phyloP scores from a whole-genome alignment of 768 basidiomycete genomes.

The Symmetrospora coprosmae region DNA sequence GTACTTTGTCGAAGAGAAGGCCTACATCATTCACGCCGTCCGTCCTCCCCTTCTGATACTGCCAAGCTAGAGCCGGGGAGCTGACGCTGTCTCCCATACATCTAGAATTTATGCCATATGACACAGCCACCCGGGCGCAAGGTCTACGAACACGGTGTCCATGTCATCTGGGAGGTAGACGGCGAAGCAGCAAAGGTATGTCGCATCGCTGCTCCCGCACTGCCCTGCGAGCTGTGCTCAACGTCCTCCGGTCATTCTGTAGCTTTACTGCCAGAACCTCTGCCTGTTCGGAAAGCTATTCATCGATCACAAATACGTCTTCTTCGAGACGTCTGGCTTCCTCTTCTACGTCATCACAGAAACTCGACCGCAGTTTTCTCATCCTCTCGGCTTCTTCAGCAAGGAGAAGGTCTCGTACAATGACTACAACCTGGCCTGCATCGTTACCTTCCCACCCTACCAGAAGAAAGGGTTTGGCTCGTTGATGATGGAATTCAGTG shows the following conservation, averaged over 20 bases:
- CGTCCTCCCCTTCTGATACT: constrained; percentile 29
- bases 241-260: neutral
- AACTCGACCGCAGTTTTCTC: constrained; percentile 59
- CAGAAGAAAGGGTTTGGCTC: constrained; percentile 81
- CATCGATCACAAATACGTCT: constrained; percentile 91
- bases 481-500: constrained; percentile 96
- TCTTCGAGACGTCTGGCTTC: constrained; percentile 58
- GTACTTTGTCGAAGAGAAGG: constrained; percentile 64
- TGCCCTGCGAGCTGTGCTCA: neutral
- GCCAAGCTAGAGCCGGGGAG: constrained; percentile 15
- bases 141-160: constrained; percentile 78
- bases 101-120: constrained; percentile 53
- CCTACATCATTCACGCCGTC: constrained; percentile 55
- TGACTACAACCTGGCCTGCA: constrained; percentile 92
- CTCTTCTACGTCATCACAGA: constrained; percentile 87
- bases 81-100: neutral
- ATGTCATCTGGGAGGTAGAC: constrained; percentile 90
- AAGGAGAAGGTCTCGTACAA: constrained; percentile 96
- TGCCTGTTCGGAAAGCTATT: constrained; percentile 96
- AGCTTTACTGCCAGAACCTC: constrained; percentile 94
- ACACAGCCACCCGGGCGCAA: constrained; percentile 70
- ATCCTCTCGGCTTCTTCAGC: constrained; percentile 63
- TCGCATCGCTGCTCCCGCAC: neutral
- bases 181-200: constrained; percentile 67
- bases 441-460: constrained; percentile 84